Percentiles rank a stretch among this genome's conserved stretches.
Conservation (phyloP, 441 rosid species). For the Croton laevigatus region DNA sequence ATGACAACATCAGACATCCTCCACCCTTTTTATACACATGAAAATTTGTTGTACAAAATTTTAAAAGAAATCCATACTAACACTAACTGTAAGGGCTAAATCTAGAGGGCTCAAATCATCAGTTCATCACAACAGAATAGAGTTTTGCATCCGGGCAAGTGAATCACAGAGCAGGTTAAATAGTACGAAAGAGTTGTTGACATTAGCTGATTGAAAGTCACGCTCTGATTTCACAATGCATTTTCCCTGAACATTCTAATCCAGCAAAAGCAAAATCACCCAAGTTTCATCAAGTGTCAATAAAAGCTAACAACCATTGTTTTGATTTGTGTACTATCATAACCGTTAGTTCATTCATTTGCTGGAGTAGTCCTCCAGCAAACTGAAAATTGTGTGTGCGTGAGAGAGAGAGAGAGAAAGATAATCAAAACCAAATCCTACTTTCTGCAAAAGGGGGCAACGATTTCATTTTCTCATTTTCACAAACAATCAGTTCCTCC, state of each 20-base stretch:
- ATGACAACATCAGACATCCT: neutral
- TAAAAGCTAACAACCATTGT: neutral
- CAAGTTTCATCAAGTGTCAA: neutral
- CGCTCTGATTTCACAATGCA: constrained; percentile 1
- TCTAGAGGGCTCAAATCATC: neutral
- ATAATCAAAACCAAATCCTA: neutral
- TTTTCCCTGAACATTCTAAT: neutral
- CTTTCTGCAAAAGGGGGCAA: neutral
- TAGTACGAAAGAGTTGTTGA: too few species aligned
- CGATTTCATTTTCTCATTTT: neutral
- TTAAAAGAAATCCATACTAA: neutral
- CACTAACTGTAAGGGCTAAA: neutral
- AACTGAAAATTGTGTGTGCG: too few species aligned
- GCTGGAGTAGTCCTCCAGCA: neutral
- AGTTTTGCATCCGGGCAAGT: neutral
- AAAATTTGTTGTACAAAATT: constrained; percentile 7
- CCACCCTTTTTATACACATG: neutral
- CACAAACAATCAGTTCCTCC: neutral
- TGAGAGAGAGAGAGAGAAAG: too few species aligned
- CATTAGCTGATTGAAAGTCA: neutral
- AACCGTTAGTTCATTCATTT: neutral
- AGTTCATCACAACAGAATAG: neutral
- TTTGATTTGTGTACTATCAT: neutral
- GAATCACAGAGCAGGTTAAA: neutral
- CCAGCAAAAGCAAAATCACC: neutral